These are phyloP conservation scores for Lagenidium giganteum DNA, from an alignment of 352 stramenopile species.

Conservation along the genomic window DNA sequence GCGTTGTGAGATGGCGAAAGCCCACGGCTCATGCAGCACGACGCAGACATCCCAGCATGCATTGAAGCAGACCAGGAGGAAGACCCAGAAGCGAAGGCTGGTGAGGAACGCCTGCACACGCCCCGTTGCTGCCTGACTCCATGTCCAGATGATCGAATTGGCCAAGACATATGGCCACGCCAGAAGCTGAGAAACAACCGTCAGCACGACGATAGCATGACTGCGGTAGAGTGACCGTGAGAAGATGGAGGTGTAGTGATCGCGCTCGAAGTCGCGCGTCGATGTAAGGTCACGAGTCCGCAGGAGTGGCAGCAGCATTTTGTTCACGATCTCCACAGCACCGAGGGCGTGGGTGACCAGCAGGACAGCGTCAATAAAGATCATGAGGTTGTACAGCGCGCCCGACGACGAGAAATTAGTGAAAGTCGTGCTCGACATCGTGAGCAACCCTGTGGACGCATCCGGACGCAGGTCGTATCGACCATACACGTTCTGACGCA, in stretches of 20 bases:
- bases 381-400: slow-evolving; percentile 3
- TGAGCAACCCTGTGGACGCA: not conserved
- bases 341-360: not conserved
- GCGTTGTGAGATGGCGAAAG: not conserved
- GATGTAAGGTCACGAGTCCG: slow-evolving; percentile 1
- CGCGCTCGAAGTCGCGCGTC: too few species aligned
- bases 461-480: slow-evolving; percentile 7
- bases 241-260: slow-evolving; percentile 1
- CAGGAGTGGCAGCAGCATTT: slow-evolving; percentile 5
- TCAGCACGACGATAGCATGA: not conserved
- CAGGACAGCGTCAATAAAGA: slow-evolving; percentile 1
- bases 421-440: slow-evolving; percentile 5
- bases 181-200: not conserved
- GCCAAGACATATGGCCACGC: slow-evolving; percentile 4
- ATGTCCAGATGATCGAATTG: slow-evolving; percentile 6
- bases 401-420: slow-evolving; percentile 16
- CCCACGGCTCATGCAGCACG: not conserved
- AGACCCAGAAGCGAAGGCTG: slow-evolving; percentile 1
- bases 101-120: not conserved
- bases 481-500: slow-evolving; percentile 36
- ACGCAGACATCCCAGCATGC: slow-evolving; percentile 4
- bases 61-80: slow-evolving; percentile 3
- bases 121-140: not conserved
- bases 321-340: not conserved
- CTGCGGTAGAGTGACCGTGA: not conserved